Conservation (phyloP, 768 basidiomycete species). For the Russula vinacea region DNA sequence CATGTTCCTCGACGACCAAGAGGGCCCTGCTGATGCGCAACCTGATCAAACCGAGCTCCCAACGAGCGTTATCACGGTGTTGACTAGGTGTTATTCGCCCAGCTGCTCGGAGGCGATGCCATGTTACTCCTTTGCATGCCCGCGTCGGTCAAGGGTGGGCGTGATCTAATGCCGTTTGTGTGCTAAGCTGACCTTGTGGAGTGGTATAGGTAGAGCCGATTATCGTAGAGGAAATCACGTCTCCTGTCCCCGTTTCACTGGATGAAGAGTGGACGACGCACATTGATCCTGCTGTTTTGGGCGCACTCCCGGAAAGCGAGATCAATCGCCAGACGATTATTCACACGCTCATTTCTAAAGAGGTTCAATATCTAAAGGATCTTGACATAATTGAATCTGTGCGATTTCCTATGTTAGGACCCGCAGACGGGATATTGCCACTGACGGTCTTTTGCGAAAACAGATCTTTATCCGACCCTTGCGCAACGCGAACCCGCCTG, state of each 20-base stretch:
- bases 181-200: conserved; percentile 9
- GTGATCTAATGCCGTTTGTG: neutral
- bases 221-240: conserved; percentile 18
- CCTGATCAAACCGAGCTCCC: conserved; percentile 72
- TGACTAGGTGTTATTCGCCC: conserved; percentile 88
- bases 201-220: conserved; percentile 6
- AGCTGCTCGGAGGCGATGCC: conserved; percentile 75
- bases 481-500: conserved; percentile 51
- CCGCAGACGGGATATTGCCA: conserved; percentile 41
- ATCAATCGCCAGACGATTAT: conserved; percentile 85
- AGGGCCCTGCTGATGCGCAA: conserved; percentile 57
- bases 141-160: conserved; percentile 52
- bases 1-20: conserved; percentile 83
- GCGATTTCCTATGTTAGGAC: conserved; percentile 37
- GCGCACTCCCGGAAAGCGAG: conserved; percentile 68
- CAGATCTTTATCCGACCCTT: conserved; percentile 55
- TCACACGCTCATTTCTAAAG: conserved; percentile 82
- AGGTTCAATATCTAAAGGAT: conserved; percentile 87
- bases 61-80: conserved; percentile 83
- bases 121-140: conserved; percentile 84
- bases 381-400: conserved; percentile 78
- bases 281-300: conserved; percentile 49
- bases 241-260: conserved; percentile 12
- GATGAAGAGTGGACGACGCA: conserved; percentile 51
- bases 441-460: conserved; percentile 36